Evolutionary conservation across 1,284 basidiomycete species (phyloP).

Genomic region (Coniferiporia weirii): DNA sequence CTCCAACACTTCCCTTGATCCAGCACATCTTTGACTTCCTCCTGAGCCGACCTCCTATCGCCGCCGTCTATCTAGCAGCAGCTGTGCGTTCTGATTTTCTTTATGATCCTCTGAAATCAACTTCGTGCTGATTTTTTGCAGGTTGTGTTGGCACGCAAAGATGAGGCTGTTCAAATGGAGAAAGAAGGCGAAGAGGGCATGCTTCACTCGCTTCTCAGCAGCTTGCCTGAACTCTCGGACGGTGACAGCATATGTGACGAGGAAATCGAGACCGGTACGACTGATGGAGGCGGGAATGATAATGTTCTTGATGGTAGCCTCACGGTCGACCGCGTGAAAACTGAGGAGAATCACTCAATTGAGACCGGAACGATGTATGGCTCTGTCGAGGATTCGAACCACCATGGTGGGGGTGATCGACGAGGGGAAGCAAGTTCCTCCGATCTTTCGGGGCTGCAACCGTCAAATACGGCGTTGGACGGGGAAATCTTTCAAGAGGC

Average conservation of each 20-base stretch:
- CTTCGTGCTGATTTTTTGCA: conserved; percentile 25
- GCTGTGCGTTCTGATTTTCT: conserved; percentile 49
- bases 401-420: background rate
- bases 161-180: conserved; percentile 49
- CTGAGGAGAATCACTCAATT: too few relatives aligned
- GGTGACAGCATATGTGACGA: conserved; percentile 20
- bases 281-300: background rate
- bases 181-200: conserved; percentile 72
- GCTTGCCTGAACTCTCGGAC: conserved; percentile 57
- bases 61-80: conserved; percentile 76
- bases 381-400: background rate
- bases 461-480: background rate
- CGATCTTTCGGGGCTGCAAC: background rate
- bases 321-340: conserved; percentile 21
- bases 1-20: conserved; percentile 77
- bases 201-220: conserved; percentile 78
- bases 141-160: conserved; percentile 59
- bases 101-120: background rate
- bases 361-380: conserved; percentile 20
- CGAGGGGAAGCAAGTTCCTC: background rate
- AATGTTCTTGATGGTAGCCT: conserved; percentile 19
- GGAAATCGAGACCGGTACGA: conserved; percentile 1
- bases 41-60: conserved; percentile 75
- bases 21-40: conserved; percentile 89
- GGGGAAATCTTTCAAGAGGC: background rate